These are phyloP conservation scores for Nevesoporus exiguus DNA, from an alignment of 768 basidiomycete genomes.

Conservation along the genomic window DNA sequence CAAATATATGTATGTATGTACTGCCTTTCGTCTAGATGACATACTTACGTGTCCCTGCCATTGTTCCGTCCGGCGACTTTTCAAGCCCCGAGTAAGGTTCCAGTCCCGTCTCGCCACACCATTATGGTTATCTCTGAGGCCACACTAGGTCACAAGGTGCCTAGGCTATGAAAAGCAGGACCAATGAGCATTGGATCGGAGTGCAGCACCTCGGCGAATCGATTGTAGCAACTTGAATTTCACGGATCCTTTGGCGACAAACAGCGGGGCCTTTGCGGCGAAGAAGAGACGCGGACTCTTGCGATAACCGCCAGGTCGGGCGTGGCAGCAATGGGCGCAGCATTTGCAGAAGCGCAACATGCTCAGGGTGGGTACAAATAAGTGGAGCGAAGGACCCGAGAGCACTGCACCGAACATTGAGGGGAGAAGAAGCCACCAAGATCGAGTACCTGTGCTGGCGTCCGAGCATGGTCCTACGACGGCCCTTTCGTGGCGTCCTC, in stretches of 20 bases:
- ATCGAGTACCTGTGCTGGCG: slow-evolving; percentile 3
- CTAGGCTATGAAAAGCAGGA: neutral
- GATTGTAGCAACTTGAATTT: neutral
- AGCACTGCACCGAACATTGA: slow-evolving; percentile 19
- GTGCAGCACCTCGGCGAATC: neutral
- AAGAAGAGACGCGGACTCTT: slow-evolving; percentile 7
- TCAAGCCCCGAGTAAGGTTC: slow-evolving; percentile 10
- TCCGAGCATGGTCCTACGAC: neutral
- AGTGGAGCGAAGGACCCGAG: slow-evolving; percentile 1
- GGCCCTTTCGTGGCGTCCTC: slow-evolving; percentile 10
- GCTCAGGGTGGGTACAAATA: neutral
- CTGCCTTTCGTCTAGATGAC: slow-evolving; percentile 1
- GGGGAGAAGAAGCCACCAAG: slow-evolving; percentile 3
- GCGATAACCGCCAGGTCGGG: neutral
- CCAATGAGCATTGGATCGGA: neutral
- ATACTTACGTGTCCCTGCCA: neutral
- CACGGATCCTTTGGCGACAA: slow-evolving; percentile 8
- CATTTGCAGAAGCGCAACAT: neutral
- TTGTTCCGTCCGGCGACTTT: slow-evolving; percentile 7
- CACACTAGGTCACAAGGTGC: neutral
- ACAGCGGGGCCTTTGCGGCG: slow-evolving; percentile 10
- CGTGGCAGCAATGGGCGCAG: neutral
- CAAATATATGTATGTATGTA: slow-evolving; percentile 4
- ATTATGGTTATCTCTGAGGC: slow-evolving; percentile 1
- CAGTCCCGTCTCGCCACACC: neutral